These are phyloP conservation scores for Tagetes erecta DNA, from an alignment of 129 eudicot species.

Conservation along the genomic window DNA sequence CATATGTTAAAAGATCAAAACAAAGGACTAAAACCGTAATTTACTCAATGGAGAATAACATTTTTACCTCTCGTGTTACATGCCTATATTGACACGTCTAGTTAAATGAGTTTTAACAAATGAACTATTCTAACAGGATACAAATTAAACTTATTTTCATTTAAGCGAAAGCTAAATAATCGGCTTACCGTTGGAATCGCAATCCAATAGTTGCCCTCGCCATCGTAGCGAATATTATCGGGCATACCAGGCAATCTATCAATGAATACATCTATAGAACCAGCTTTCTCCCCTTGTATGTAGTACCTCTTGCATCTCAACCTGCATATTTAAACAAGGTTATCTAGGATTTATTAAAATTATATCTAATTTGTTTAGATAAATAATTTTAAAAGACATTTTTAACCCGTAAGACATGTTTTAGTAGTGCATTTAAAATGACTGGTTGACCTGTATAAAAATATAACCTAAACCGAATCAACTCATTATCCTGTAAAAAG, in stretches of 20 bases:
- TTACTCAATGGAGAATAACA: too few relatives aligned
- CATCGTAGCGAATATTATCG: slow-evolving; percentile 78
- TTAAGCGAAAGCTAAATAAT: not conserved
- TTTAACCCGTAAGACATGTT: not conserved
- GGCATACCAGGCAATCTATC: slow-evolving; percentile 72
- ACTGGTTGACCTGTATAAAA: not conserved
- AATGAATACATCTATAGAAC: slow-evolving; percentile 56
- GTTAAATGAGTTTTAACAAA: not conserved
- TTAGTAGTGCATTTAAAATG: not conserved
- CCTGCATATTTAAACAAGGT: slow-evolving; percentile 43
- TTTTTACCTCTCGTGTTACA: not conserved
- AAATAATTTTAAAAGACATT: not conserved
- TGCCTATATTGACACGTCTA: not conserved
- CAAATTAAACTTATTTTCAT: not conserved
- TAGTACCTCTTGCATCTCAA: slow-evolving; percentile 67
- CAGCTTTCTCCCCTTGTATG: slow-evolving; percentile 63
- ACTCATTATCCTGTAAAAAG: not conserved
- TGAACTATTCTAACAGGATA: too few relatives aligned
- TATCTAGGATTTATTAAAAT: not conserved
- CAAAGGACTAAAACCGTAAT: too few relatives aligned
- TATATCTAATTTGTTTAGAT: not conserved
- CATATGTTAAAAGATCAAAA: too few relatives aligned
- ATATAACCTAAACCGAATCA: not conserved
- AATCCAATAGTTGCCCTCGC: slow-evolving; percentile 78
- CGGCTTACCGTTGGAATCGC: slow-evolving; percentile 49